Evolutionary conservation across 2,329 filamentous ascomycete species (phyloP).

Genomic region (Claviceps africana): DNA sequence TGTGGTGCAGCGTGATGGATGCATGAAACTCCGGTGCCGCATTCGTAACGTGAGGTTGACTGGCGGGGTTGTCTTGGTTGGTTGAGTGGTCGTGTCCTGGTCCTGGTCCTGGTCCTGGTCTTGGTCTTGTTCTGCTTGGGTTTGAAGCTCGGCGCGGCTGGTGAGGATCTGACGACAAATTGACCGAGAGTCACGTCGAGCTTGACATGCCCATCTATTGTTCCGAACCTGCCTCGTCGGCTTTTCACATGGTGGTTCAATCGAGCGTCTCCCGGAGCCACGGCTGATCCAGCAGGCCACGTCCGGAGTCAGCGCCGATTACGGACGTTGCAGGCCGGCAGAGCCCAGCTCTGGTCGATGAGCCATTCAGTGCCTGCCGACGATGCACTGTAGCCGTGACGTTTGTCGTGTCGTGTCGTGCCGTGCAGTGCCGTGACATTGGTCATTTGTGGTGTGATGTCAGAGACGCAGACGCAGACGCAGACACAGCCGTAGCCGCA

Average conservation of each 20-base stretch:
- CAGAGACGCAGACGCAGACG: not conserved
- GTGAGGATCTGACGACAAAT: not conserved
- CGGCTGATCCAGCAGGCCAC: not conserved
- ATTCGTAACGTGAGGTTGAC: not conserved
- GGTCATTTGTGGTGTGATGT: not conserved
- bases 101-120: not conserved
- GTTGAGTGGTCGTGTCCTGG: not conserved
- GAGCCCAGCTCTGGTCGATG: not conserved
- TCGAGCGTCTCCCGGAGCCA: not conserved
- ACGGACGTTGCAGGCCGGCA: not conserved
- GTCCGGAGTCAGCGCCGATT: not conserved
- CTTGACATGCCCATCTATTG: not conserved
- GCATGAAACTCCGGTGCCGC: not conserved
- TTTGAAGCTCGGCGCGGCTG: not conserved
- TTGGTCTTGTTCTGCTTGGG: not conserved
- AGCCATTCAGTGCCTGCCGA: not conserved
- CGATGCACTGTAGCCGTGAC: not conserved
- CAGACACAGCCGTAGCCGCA: not conserved
- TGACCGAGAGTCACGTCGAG: not conserved
- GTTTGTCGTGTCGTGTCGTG: not conserved
- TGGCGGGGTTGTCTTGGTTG: not conserved
- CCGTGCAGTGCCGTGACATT: conserved; percentile 1
- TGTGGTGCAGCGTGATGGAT: not conserved
- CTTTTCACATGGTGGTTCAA: not conserved
- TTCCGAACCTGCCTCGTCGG: not conserved